Percentiles rank a stretch among this genome's conserved stretches.
Evolutionary conservation across 768 basidiomycete genomes (phyloP).

Genomic region (Amanita brunnescens): DNA sequence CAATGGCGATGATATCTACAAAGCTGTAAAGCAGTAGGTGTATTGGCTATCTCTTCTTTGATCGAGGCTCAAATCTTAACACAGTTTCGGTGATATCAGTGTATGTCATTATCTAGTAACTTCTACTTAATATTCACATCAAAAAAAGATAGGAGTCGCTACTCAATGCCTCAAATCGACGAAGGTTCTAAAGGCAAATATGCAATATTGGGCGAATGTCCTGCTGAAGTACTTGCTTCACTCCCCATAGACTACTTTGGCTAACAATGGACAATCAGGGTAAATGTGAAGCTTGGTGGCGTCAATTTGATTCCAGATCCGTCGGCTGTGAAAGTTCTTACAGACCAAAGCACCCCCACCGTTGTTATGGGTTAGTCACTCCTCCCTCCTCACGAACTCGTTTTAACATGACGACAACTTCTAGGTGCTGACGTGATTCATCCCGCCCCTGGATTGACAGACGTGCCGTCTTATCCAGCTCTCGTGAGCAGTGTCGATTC

Average conservation of each 20-base stretch:
- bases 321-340: conserved; percentile 43
- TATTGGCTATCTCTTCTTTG: neutral
- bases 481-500: conserved; percentile 71
- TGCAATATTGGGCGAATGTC: conserved; percentile 78
- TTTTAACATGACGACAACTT: neutral
- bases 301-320: conserved; percentile 70
- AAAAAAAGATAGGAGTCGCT: conserved; percentile 57
- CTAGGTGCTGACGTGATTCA: conserved; percentile 74
- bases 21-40: conserved; percentile 69
- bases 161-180: conserved; percentile 69
- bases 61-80: neutral
- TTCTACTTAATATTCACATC: neutral
- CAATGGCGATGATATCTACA: conserved; percentile 64
- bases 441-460: conserved; percentile 64
- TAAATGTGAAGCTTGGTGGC: conserved; percentile 80
- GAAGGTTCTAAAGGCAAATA: conserved; percentile 57
- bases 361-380: conserved; percentile 56
- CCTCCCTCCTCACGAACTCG: conserved; percentile 8
- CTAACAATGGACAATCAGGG: conserved; percentile 27
- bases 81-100: conserved; percentile 55
- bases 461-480: conserved; percentile 68
- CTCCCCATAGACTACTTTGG: neutral
- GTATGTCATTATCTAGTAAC: conserved; percentile 13
- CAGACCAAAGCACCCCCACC: conserved; percentile 61
- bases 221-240: conserved; percentile 54